Base-by-base conservation (phyloP, 805 yeast species). In the Kregervanrija delftensis region DNA sequence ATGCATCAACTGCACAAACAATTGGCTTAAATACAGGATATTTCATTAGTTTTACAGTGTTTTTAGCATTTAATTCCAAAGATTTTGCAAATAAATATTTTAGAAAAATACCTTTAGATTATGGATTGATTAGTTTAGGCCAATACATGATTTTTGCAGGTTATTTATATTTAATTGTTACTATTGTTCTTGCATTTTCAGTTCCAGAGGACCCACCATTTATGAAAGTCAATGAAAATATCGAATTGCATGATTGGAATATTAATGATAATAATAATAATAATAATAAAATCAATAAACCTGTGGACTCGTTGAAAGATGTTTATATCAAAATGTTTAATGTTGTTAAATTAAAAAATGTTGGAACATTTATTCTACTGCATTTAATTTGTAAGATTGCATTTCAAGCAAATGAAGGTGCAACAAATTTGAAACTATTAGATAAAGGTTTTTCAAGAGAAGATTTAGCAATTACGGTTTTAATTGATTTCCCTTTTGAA, bases 1-100 rank as follows among this genome's bases (percentile, higher is more conserved):
- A 80, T 67, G 98, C 99, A 0, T 86, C 96, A 4, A 93, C 99
- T 0, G 99, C 99, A 0, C 99, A 93, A 65, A 93, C 99, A 0
- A 79, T 93, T 39, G 99, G 99, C 0, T 73, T 93, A 49, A 93
- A 93, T 66, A 74, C 91, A 3, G 99, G 99, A 16, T 93, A 91
- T 60, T 93, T 93, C 59, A 65, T 85, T 48, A 83, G 95, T 8
- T 93, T 93, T 61, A 93, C 99, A 0, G 85, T 93, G 3, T 93
- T 91, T 51, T 65, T 93, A 45, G 93, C 97, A 0, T 75, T 93
- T 56, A 89, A 86, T 58, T 89, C 97, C 1, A 86, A 90, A 3
- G 96, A 89, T 53, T 91, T 93, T 60, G 91, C 95, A 40, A 90
- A 93, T 63, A 83, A 79, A 58, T 91, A 88, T 62, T 65, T 91